Evolutionary conservation across 129 eudicot genomes (phyloP), one percentile per base, ranked within the genome.

Genomic region (Tanacetum coccineum): DNA sequence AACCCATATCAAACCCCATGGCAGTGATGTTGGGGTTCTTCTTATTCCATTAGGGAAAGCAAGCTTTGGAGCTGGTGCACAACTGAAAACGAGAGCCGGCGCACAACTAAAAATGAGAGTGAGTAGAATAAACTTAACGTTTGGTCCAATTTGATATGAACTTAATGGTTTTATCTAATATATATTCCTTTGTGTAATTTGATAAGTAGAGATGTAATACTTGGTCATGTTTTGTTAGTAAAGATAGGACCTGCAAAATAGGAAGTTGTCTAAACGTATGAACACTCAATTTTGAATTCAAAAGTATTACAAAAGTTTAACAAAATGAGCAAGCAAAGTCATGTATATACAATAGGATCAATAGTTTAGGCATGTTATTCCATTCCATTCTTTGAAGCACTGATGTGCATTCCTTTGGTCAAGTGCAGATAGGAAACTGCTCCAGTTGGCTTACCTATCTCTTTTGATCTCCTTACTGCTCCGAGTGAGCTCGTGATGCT

Each of bases 1-100:
- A 88, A 80, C 89, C 96, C 80, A 80, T 88, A 30, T 87, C 98
- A n/a, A 95, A 92, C 76, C 98, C 98, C 26, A 86, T 92, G n/a
- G n/a, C 48, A 84, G 87, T 73, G 96, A 92, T 78, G 70, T 84
- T 45, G 64, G 75, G 62, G 98, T 83, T 76, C 95, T 92, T 76
- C 98, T 95, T 10, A 76, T 92, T 84, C 88, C 90, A 56, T 79
- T 83, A 10, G 96, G n/a, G n/a, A n/a, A n/a, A n/a, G n/a, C n/a
- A n/a, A n/a, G n/a, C n/a, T n/a, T n/a, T n/a, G n/a, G n/a, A n/a
- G 84, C 96, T n/a, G n/a, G n/a, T n/a, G n/a, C n/a, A n/a, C n/a
- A n/a, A n/a, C n/a, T n/a, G n/a, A n/a, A n/a, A n/a, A n/a, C n/a
- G n/a, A n/a, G n/a, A n/a, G n/a, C n/a, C 50, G 98, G 96, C 74